Conservation (phyloP, 2,329 filamentous ascomycete species). For the Zopfia rhizophila region DNA sequence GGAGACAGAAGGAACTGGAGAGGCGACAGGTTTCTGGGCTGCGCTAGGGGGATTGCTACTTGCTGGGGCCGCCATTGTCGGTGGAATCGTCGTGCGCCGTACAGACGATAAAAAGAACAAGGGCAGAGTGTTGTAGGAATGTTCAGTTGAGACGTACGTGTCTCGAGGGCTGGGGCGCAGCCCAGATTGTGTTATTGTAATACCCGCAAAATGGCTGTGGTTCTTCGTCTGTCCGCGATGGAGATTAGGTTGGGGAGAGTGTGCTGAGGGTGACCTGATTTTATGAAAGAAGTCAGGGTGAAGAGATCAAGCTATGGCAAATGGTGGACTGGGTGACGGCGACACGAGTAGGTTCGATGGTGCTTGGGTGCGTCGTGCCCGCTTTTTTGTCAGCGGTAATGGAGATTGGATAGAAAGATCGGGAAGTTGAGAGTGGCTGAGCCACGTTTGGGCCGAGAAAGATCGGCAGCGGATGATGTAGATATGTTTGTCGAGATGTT, state of each 20-base stretch:
- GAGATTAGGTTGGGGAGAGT: constrained; percentile 43
- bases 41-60: constrained; percentile 38
- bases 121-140: constrained; percentile 1
- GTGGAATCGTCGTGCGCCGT: constrained; percentile 19
- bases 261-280: constrained; percentile 37
- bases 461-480: not conserved
- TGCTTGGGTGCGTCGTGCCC: no score
- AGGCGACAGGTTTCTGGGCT: constrained; percentile 38
- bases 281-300: constrained; percentile 45
- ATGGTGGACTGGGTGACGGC: not conserved
- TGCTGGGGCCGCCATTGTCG: constrained; percentile 46
- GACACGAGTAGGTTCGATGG: constrained; percentile 11
- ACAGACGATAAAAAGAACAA: not conserved
- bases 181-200: constrained; percentile 48
- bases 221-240: constrained; percentile 38
- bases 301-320: constrained; percentile 20
- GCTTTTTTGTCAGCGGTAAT: no score
- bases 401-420: not conserved
- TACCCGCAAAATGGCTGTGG: constrained; percentile 50
- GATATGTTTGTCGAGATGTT: not conserved
- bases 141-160: constrained; percentile 46
- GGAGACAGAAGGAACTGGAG: constrained; percentile 47
- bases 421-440: not conserved
- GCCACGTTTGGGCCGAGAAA: not conserved
- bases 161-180: constrained; percentile 52